Evolutionary conservation across 768 basidiomycete genomes (phyloP), one percentile per base, ranked within the genome.

Genomic region (Symmetrospora coprosmae): DNA sequence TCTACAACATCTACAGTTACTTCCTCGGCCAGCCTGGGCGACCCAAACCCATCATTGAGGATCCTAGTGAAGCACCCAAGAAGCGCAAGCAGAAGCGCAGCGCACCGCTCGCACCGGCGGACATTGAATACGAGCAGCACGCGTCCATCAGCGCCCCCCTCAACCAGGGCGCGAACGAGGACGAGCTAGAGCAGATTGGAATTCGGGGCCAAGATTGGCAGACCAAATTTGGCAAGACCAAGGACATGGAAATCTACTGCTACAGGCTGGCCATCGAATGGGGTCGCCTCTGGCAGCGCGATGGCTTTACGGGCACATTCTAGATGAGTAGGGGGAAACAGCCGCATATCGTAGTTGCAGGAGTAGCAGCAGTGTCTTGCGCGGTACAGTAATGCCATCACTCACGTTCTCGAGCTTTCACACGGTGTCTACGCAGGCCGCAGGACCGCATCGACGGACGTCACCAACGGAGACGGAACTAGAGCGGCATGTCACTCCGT

Each of bases 1-100:
- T 60, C 33, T 60, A 60, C 59, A 60, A 60, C 27, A 49, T 60
- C 53, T 60, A 50, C 59, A 60, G 50, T 43, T 60, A 60, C 25
- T 60, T 60, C 34, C 59, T 60, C 27, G 59, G 59, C 25, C 28
- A 34, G 2, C 50, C 59, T 13, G 38, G 16, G 55, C 55, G n/a
- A 13, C 27, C 28, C 31, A 50, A 34, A 31, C 28, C n/a, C n/a
- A 7, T 4, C 23, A 8, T 35, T 11, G 13, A 35, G 38, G 33
- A 35, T 8, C 23, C 27, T 19, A 4, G 49, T 31, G 6, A 35
- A 50, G 31, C n/a, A 19, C 14, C 14, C 28, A 6, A 31, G 23
- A 50, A 50, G 49, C 28, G 19, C 4, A 39, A 39, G 38, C 38
- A 39, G 19, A 39, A 19, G 38, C 38, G 14, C 38, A 39, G 13